Evolutionary conservation across 2,329 filamentous ascomycete genomes (phyloP).

Genomic region (Capronia coronata): DNA sequence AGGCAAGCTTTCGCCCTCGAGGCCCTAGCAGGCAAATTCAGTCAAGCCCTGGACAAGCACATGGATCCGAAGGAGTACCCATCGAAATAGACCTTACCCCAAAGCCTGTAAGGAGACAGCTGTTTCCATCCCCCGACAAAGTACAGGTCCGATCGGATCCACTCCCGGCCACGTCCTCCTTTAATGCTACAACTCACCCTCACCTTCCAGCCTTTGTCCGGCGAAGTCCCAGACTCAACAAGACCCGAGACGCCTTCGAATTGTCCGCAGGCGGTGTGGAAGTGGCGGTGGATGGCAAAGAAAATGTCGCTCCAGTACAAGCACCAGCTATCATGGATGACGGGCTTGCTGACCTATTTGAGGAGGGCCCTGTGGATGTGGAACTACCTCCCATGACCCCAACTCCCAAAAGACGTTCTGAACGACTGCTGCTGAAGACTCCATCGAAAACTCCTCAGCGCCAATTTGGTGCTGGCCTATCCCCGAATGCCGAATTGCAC

Average conservation of each 20-base stretch:
- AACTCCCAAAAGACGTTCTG: conserved; percentile 28
- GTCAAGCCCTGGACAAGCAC: conserved; percentile 52
- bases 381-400: conserved; percentile 35
- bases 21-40: conserved; percentile 50
- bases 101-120: conserved; percentile 44
- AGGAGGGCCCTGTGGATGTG: conserved; percentile 45
- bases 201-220: conserved; percentile 26
- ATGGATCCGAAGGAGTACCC: conserved; percentile 36
- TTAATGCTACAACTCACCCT: conserved; percentile 5
- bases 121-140: conserved; percentile 37
- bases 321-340: conserved; percentile 35
- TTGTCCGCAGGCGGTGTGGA: conserved; percentile 32
- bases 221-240: conserved; percentile 29
- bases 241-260: conserved; percentile 25
- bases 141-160: conserved; percentile 14
- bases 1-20: conserved; percentile 10
- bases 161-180: conserved; percentile 1
- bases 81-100: conserved; percentile 51
- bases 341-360: conserved; percentile 60
- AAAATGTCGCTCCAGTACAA: conserved; percentile 47
- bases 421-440: conserved; percentile 27
- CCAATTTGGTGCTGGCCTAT: conserved; percentile 27
- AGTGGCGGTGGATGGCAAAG: conserved; percentile 48
- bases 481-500: conserved; percentile 31
- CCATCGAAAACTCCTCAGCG: conserved; percentile 28